Evolutionary conservation across 2,329 filamentous ascomycete species (phyloP), one percentile per base, ranked within the genome.

Genomic region (Colletotrichum chlorophyti): DNA sequence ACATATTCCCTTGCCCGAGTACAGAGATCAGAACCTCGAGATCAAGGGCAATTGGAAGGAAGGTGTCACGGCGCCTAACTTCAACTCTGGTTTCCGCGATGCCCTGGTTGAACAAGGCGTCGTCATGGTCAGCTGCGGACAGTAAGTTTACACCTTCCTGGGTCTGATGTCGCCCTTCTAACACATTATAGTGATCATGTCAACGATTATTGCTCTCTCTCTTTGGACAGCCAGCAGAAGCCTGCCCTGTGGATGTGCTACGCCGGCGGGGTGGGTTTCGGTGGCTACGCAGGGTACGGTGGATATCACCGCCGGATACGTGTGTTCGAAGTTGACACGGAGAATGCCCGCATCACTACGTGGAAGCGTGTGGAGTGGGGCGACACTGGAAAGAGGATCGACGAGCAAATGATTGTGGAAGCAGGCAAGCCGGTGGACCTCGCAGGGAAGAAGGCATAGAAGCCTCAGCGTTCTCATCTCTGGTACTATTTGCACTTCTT

Each of bases 201-300:
- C 64, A 99, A 99, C 70, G 95, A 99, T 69, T 98, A 97, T 73
- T 99, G 95, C 73, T 88, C 91, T 63, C 82, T 97, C 8, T 87
- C 83, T 1, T 73, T 78, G 4, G 74, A 83, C 48, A 75, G 83
- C 35, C 73, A 79, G 19, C 74, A 79, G n/a, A 81, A 82, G 45
- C 88, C 90, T 0, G 84, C 89, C 26, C 77, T 98, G 3, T 99
- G 95, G 95, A 97, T 99, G 93, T 99, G 95, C 79, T 98, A 98
- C 73, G 94, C 88, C 8, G 95, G 95, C 27, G 95, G 91, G 23
- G 86, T 88, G 24, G 95, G 95, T 1, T 97, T 99, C 67, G 95
- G 95, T 53, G 95, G 95, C 0, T 99, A 99, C 70, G 95, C 90
- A 17, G 93, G 94, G 6, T 98, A 97, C 70, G 88, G 88, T 37